phyloP scores from a whole-genome alignment of 257 asterid species.

The Lycium barbarum region DNA sequence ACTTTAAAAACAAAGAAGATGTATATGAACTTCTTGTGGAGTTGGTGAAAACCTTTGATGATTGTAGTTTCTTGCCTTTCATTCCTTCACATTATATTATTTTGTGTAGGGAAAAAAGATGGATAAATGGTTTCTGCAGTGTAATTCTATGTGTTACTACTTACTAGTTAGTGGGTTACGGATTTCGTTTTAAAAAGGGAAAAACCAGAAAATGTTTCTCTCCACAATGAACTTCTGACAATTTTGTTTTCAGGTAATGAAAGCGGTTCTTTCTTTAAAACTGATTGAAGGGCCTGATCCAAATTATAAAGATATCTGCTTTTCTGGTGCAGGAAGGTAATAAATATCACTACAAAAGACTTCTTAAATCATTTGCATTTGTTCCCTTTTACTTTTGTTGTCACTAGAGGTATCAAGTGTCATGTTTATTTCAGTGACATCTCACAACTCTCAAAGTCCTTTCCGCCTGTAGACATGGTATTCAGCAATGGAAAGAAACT shows the following conservation, averaged over 20 bases:
- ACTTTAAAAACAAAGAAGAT: conserved; percentile 1
- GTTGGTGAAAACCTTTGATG: conserved; percentile 19
- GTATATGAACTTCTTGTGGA: not conserved
- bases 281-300: conserved; percentile 92
- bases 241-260: conserved; percentile 64
- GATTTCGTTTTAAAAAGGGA: not conserved
- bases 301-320: conserved; percentile 87
- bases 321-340: conserved; percentile 98
- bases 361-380: conserved; percentile 13
- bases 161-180: conserved; percentile 12
- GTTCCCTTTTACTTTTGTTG: not conserved
- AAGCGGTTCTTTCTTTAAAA: conserved; percentile 71
- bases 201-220: conserved; percentile 20
- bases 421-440: conserved; percentile 63
- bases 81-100: not conserved
- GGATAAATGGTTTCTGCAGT: not conserved
- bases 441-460: conserved; percentile 67
- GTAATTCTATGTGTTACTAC: conserved; percentile 3
- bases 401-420: not conserved
- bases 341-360: conserved; percentile 25
- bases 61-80: not conserved
- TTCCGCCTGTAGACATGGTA: conserved; percentile 93
- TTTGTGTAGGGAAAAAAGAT: conserved; percentile 9
- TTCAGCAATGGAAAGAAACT: conserved; percentile 86
- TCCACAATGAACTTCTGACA: conserved; percentile 26